phyloP scores from a whole-genome alignment of 192 early-diverging fungal genomes.

The Umbelopsis sp. region DNA sequence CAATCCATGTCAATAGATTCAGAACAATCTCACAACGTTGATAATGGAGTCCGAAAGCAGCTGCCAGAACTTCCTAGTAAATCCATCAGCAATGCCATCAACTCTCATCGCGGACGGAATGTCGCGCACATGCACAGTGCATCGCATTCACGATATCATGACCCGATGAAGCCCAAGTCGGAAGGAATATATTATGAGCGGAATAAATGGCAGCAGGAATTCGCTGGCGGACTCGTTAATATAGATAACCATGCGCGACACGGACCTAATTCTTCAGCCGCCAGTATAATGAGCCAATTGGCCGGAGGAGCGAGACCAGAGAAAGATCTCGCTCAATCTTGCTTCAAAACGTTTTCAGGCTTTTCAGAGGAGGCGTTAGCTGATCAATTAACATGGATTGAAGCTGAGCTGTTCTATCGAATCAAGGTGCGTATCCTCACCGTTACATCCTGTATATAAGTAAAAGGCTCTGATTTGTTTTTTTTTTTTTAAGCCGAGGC shows the following conservation, averaged over 20 bases:
- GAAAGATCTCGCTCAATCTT: not conserved
- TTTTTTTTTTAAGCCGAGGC: conserved; percentile 50
- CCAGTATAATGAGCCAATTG: conserved; percentile 15
- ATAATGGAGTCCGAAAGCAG: not conserved
- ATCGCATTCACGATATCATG: not conserved
- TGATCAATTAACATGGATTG: conserved; percentile 67
- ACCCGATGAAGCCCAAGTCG: not conserved
- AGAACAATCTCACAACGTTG: not conserved
- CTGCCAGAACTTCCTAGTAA: not conserved
- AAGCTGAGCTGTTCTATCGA: conserved; percentile 62
- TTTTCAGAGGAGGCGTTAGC: conserved; percentile 61
- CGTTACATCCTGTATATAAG: not conserved
- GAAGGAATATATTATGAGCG: not conserved
- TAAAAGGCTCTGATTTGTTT: not conserved
- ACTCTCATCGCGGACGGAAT: not conserved
- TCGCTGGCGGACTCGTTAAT: conserved; percentile 12
- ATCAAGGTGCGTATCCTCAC: conserved; percentile 53
- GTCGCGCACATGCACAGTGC: not conserved
- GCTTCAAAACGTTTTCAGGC: conserved; percentile 49
- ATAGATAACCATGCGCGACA: conserved; percentile 10
- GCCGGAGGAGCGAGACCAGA: not conserved
- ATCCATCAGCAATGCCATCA: not conserved
- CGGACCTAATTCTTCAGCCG: conserved; percentile 20
- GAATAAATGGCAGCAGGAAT: conserved; percentile 15
- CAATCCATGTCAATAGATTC: not conserved